Base-by-base conservation (phyloP, 2,329 filamentous ascomycete genomes). In the Colletotrichum tofieldiae region DNA sequence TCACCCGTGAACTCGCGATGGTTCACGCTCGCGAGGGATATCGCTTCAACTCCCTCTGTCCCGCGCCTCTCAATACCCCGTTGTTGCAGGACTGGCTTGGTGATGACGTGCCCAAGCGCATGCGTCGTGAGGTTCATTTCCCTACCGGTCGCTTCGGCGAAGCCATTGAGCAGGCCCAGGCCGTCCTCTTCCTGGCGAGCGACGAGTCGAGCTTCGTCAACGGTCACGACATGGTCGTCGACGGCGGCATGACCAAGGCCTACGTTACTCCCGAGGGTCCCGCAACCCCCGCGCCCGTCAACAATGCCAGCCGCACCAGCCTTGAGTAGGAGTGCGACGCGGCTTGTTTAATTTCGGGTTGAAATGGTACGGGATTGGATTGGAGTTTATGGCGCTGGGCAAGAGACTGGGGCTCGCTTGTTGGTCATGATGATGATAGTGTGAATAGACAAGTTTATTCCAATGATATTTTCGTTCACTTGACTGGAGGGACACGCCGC, bases 221-320 rank as follows among this genome's bases (percentile, higher is more conserved):
- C 75, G 95, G 93, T 14, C 93, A 91, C 71, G 96, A 98, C 81
- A 97, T 98, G 84, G 93, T 97, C 5, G 95, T 98, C 35, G 96
- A 99, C 78, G 96, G 96, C 71, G 96, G 96, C 72, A 94, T 99
- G 94, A 96, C 92, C 78, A 98, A 93, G 88, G 94, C 95, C 55
- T 98, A 98, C 82, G 91, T 93, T 37, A 93, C 91, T 1, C 84
- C 91, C 2, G 90, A 92, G 82, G 91, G 91, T 4, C 85, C 88
- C 18, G 79, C 90, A 11, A 76, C 85, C 0, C 76, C 84, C 14
- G 86, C 87, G 6, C 91, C 91, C 4, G 80, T 82, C 73, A 93
- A 92, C 83, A 91, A 91, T 76, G 89, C 89, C n/a, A 72, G 67
- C 58, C 67, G 55, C 45, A 55, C 60, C 41, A 73, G 39, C 47